Evolutionary conservation across 805 yeast genomes (phyloP).

Genomic region (Yamadazyma philogaea): DNA sequence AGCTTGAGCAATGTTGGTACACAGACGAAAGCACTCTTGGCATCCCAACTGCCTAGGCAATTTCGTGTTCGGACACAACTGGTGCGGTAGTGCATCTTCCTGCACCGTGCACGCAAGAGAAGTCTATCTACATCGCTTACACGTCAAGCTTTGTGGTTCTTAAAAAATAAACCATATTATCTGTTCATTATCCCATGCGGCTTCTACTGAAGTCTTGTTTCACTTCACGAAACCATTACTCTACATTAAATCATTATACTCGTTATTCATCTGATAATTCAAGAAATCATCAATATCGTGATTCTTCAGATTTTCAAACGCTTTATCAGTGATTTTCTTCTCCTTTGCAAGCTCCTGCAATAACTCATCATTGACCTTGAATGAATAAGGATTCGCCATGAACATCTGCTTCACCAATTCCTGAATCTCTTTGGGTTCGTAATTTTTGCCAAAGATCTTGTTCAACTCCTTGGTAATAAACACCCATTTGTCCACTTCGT

Average conservation of each 20-base stretch:
- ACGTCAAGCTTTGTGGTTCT: too few species aligned
- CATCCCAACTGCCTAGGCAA: too few species aligned
- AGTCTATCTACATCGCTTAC: too few species aligned
- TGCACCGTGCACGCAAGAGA: too few species aligned
- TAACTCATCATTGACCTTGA: constrained; percentile 53
- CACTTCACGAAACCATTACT: background rate
- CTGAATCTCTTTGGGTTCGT: constrained; percentile 53
- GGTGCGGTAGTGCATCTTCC: too few species aligned
- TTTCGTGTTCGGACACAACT: too few species aligned
- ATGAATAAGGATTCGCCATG: constrained; percentile 50
- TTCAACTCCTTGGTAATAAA: constrained; percentile 61
- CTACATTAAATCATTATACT: constrained; percentile 8
- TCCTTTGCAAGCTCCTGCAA: constrained; percentile 38
- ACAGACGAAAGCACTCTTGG: too few species aligned
- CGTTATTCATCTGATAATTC: constrained; percentile 10
- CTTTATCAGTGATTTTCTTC: constrained; percentile 33
- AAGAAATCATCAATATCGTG: constrained; percentile 15
- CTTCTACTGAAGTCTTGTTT: too few species aligned
- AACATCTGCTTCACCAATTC: constrained; percentile 53
- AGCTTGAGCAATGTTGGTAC: too few species aligned
- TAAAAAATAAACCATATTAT: too few species aligned
- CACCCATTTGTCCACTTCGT: constrained; percentile 68
- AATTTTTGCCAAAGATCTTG: constrained; percentile 49
- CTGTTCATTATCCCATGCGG: too few species aligned
- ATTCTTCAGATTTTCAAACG: constrained; percentile 17